These are phyloP conservation scores for Salix udensis DNA, from an alignment of 345 rosid species.

Conservation along the genomic window DNA sequence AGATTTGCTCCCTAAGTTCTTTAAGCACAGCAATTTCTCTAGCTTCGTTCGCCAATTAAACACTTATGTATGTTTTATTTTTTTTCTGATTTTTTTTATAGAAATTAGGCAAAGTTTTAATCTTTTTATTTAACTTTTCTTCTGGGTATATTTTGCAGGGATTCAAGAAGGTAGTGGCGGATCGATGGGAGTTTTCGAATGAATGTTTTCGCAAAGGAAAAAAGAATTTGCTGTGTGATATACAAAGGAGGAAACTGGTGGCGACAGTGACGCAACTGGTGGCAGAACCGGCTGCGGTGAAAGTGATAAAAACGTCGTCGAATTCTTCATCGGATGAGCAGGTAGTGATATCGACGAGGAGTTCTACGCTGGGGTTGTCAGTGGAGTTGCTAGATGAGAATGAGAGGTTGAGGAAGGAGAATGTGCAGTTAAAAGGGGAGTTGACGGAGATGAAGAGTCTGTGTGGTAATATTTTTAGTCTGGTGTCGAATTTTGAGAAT, in stretches of 20 bases:
- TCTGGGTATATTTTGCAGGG: slow-evolving; percentile 39
- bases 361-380: slow-evolving; percentile 19
- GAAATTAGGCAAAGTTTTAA: not conserved
- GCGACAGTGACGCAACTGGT: slow-evolving; percentile 4
- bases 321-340: slow-evolving; percentile 32
- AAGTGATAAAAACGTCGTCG: slow-evolving; percentile 24
- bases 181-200: slow-evolving; percentile 94
- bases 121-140: not conserved
- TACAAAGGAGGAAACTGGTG: slow-evolving; percentile 69
- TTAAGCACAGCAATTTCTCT: slow-evolving; percentile 89
- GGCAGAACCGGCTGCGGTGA: slow-evolving; percentile 24
- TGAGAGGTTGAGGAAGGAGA: slow-evolving; percentile 42
- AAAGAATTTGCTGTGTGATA: slow-evolving; percentile 62
- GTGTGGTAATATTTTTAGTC: slow-evolving; percentile 27
- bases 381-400: slow-evolving; percentile 40
- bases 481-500: slow-evolving; percentile 28
- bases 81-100: too few species aligned
- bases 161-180: slow-evolving; percentile 77
- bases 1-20: slow-evolving; percentile 78
- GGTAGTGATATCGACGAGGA: slow-evolving; percentile 21
- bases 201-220: slow-evolving; percentile 72
- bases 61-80: slow-evolving; percentile 54
- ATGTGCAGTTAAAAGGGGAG: slow-evolving; percentile 28
- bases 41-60: slow-evolving; percentile 95
- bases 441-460: slow-evolving; percentile 33